Percentiles rank a stretch among this genome's conserved stretches.
Evolutionary conservation across 495 filamentous ascomycete species (phyloP).

Genomic region (Achaetomiella virescens): DNA sequence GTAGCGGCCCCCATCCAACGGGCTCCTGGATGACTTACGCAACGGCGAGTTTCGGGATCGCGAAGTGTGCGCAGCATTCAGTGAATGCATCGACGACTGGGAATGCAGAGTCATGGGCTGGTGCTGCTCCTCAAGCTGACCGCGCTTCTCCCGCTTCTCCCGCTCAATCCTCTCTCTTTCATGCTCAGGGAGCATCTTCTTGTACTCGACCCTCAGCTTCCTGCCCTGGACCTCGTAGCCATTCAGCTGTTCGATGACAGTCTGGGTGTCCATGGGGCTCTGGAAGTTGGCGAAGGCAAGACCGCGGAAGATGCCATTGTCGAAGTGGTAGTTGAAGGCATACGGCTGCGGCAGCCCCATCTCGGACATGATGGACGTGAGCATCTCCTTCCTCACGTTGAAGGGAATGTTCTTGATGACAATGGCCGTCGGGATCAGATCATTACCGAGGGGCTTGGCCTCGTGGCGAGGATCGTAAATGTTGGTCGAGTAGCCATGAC

Average conservation of each 20-base stretch:
- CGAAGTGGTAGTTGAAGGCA: slow-evolving; percentile 99
- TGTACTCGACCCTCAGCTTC: slow-evolving; percentile 94
- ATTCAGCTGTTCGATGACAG: slow-evolving; percentile 86
- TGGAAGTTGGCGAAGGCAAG: slow-evolving; percentile 98
- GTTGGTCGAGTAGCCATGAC: slow-evolving; percentile 24
- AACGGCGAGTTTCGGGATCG: slow-evolving; percentile 34
- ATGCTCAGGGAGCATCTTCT: slow-evolving; percentile 95
- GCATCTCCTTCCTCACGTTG: slow-evolving; percentile 93
- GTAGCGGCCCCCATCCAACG: slow-evolving; percentile 24
- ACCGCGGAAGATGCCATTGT: slow-evolving; percentile 94
- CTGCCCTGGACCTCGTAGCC: slow-evolving; percentile 91
- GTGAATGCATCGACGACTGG: slow-evolving; percentile 77
- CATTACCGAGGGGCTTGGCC: slow-evolving; percentile 38
- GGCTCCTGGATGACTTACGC: slow-evolving; percentile 23
- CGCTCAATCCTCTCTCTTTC: slow-evolving; percentile 95
- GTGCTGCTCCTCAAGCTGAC: slow-evolving; percentile 95
- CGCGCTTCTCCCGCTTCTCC: slow-evolving; percentile 93
- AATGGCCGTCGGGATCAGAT: slow-evolving; percentile 95
- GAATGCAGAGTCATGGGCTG: slow-evolving; percentile 64
- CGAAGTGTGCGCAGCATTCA: slow-evolving; percentile 49
- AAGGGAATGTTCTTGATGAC: slow-evolving; percentile 99
- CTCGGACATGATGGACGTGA: slow-evolving; percentile 87
- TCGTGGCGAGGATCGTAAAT: slow-evolving; percentile 33
- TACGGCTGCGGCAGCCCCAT: slow-evolving; percentile 88
- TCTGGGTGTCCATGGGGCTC: slow-evolving; percentile 83